Percentiles rank a stretch among this genome's conserved stretches.
phyloP scores from a whole-genome alignment of 768 basidiomycete genomes.

The Lanmaoa rubissima region DNA sequence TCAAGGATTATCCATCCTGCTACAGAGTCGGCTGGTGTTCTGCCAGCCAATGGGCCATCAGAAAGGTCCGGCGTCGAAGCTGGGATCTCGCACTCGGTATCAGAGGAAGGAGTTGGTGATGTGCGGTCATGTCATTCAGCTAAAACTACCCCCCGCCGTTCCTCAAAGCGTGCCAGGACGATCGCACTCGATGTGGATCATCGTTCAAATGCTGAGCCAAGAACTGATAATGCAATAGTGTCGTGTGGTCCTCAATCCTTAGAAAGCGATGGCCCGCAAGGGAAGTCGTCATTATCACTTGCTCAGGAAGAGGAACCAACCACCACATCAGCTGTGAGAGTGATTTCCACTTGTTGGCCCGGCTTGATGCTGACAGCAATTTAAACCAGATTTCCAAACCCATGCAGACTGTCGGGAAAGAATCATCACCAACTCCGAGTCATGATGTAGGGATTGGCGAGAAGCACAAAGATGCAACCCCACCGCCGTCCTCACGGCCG shows the following conservation, averaged over 20 bases:
- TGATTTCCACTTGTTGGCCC: background rate
- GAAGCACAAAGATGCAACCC: conserved; percentile 15
- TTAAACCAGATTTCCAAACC: background rate
- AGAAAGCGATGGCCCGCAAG: background rate
- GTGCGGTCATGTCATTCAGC: background rate
- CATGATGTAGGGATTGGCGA: background rate
- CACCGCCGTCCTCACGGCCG: conserved; percentile 9
- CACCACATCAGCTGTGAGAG: conserved; percentile 5
- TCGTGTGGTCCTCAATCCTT: background rate
- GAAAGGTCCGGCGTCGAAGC: background rate
- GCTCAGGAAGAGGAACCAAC: background rate
- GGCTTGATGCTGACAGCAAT: background rate
- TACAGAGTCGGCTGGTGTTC: background rate
- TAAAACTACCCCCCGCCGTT: background rate
- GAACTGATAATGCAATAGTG: background rate
- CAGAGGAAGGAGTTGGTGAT: background rate
- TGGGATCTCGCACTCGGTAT: background rate
- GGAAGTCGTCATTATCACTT: background rate
- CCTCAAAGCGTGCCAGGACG: conserved; percentile 6
- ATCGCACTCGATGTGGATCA: background rate
- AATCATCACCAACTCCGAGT: background rate
- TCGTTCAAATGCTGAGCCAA: background rate
- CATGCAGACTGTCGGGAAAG: background rate
- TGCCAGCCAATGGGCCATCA: too few species aligned
- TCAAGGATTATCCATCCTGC: background rate